Evolutionary conservation across 169 alveolate species (phyloP), one percentile per base, ranked within the genome.

Genomic region (Cryptosporidium xiaoi): DNA sequence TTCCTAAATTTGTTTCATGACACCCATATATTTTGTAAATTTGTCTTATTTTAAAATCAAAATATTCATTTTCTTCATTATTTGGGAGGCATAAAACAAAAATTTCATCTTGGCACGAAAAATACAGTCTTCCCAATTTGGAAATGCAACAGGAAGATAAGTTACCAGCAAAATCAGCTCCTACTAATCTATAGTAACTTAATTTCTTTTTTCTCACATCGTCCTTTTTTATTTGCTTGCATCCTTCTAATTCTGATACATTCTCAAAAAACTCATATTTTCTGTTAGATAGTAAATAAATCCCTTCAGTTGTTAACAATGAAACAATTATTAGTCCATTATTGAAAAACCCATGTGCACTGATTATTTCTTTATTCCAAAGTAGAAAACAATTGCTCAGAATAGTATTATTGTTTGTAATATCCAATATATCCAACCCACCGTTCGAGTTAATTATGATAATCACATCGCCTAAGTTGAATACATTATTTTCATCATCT

Each of bases 101-200:
- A 31, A 69, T 53, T 33, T 69, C 83, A 34, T 69, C 56, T 4
- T 10, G n/a, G 33, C 68, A 69, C 34, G 83, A 31, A 51, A 69
- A 69, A 29, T 69, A 69, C 6, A 69, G 40, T 33, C 53, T 69
- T 20, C 83, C 83, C 13, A 55, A 31, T 12, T 33, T 34, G 1
- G 65, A 51, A 29, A 69, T 31, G 6, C 83, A 69, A 34, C 65
- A 69, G n/a, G 51, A 18, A 6, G 66, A 31, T 56, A 69, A 34
- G 16, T 69, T 33, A n/a, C 24, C 56, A 36, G 51, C n/a, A 69
- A 69, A 69, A 31, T 69, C 55, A 51, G 67, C 55, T 8, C 20
- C 2, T 53, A 69, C 6, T 31, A 10, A 31, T 55, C 40, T 69
- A 34, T 53, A 69, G 56, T 69, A 53, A 3, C 55, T 51, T 13